Evolutionary conservation across 2,329 filamentous ascomycete species (phyloP).

Genomic region (Ceratocystis variospora): DNA sequence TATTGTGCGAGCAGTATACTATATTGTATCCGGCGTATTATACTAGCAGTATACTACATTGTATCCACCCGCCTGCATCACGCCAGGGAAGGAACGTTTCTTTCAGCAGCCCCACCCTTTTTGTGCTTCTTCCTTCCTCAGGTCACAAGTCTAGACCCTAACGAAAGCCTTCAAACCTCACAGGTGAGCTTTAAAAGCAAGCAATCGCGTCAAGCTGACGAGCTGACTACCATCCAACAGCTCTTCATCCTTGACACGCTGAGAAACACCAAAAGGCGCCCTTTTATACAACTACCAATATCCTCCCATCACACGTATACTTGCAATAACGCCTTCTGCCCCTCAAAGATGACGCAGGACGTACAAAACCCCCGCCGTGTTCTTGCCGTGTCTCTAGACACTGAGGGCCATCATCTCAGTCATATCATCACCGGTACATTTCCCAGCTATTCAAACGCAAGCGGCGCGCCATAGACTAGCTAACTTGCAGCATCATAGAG

Average conservation of each 20-base stretch:
- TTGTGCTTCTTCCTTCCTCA: neutral
- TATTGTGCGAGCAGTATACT: neutral
- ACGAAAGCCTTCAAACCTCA: neutral
- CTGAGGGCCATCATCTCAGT: constrained; percentile 34
- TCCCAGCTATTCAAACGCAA: neutral
- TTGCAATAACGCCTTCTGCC: neutral
- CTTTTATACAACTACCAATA: neutral
- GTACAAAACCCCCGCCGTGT: constrained; percentile 34
- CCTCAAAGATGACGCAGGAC: neutral
- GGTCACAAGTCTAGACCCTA: neutral
- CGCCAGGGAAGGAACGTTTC: neutral
- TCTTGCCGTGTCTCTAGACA: constrained; percentile 41
- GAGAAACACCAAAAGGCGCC: too few species aligned
- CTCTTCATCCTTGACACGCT: too few species aligned
- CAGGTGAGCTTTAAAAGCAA: too few species aligned
- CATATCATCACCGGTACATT: constrained; percentile 40
- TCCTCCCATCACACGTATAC: neutral
- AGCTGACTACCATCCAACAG: too few species aligned
- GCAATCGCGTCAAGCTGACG: too few species aligned
- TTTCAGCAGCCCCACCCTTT: neutral
- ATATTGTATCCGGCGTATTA: neutral
- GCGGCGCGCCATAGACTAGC: neutral
- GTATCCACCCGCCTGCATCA: neutral
- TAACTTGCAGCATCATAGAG: constrained; percentile 28
- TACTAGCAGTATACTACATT: neutral